Evolutionary conservation across 1,284 basidiomycete species (phyloP).

Genomic region (Leccinum variabile): DNA sequence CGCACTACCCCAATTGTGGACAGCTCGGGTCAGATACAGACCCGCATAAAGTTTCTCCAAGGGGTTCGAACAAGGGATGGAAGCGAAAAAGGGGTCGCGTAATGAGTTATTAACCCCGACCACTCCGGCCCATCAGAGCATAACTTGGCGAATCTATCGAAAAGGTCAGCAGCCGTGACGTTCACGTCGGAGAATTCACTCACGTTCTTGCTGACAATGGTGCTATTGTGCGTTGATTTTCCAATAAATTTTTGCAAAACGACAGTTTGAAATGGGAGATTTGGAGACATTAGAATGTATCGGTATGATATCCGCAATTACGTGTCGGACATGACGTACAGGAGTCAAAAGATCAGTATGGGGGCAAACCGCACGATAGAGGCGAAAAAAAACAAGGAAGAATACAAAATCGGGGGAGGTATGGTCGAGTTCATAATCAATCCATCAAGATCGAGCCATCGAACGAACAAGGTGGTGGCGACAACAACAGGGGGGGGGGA

Average conservation of each 20-base stretch:
- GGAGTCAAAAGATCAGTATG: slow-evolving; percentile 25
- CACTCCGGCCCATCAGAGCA: slow-evolving; percentile 42
- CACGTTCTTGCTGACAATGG: slow-evolving; percentile 70
- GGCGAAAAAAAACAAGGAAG: slow-evolving; percentile 10
- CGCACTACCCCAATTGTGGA: not conserved
- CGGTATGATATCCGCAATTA: slow-evolving; percentile 21
- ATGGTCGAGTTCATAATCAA: slow-evolving; percentile 19
- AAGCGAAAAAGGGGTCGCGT: not conserved
- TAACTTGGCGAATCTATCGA: slow-evolving; percentile 52
- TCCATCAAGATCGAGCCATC: slow-evolving; percentile 16
- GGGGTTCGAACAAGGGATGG: not conserved
- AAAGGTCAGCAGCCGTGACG: not conserved
- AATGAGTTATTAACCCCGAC: not conserved
- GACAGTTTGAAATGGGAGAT: slow-evolving; percentile 4
- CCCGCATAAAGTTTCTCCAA: not conserved
- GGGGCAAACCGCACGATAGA: slow-evolving; percentile 14
- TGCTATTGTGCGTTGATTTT: slow-evolving; percentile 39
- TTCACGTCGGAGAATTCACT: slow-evolving; percentile 36
- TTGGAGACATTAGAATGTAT: slow-evolving; percentile 21
- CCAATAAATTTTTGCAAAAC: slow-evolving; percentile 8
- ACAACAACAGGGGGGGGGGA: slow-evolving; percentile 18
- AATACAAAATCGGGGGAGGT: slow-evolving; percentile 6
- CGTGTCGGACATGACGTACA: slow-evolving; percentile 28
- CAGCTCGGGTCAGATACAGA: not conserved
- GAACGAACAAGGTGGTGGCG: slow-evolving; percentile 27